Base-by-base conservation (phyloP, 164 flowering plant genomes). In the Brasenia schreberi region DNA sequence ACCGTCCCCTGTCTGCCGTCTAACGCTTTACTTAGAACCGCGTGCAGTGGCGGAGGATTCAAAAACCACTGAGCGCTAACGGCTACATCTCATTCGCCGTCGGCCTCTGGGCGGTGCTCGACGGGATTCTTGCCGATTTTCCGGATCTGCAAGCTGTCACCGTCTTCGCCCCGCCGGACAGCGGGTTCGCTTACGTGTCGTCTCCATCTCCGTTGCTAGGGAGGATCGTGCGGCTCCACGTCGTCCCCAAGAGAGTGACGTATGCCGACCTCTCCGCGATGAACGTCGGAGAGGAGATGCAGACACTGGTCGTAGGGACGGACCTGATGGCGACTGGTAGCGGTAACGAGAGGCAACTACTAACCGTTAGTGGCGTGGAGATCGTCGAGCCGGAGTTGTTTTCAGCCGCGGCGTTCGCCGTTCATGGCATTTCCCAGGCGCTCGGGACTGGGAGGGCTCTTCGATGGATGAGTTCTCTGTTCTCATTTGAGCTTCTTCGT, bases 351-450 rank as follows among this genome's bases (percentile, higher is more conserved):
- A 33, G 39, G 39, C 39, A 33, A 33, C 39, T 33, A 33, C 18
- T 84, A 66, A 61, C 63, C 49, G 60, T 88, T 59, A 70, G 74
- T 62, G 84, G 87, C 42, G 83, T 79, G 58, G 71, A 76, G 63
- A 73, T 88, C 12, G 67, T 68, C 0, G 76, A 65, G 42, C 86
- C 87, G 0, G 84, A 85, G 59, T 45, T 80, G 14, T 67, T 81
- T 65, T 60, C 70, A 6, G 74, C 84, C 18, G 39, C 71, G 64
- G 73, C 61, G 43, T 81, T 82, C 33, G 72, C 80, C 7, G 43
- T 88, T 42, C 95, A 88, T 78, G 86, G 84, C 73, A 80, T 86
- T 73, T 73, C 87, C 14, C 70, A 77, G 65, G 79, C 81, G 53
- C 75, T 86, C 3, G 73, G 78, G 72, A 59, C 74, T 63, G 67